These are phyloP conservation scores for Cnidoscolus chayamansa DNA, from an alignment of 441 rosid species.

Conservation along the genomic window DNA sequence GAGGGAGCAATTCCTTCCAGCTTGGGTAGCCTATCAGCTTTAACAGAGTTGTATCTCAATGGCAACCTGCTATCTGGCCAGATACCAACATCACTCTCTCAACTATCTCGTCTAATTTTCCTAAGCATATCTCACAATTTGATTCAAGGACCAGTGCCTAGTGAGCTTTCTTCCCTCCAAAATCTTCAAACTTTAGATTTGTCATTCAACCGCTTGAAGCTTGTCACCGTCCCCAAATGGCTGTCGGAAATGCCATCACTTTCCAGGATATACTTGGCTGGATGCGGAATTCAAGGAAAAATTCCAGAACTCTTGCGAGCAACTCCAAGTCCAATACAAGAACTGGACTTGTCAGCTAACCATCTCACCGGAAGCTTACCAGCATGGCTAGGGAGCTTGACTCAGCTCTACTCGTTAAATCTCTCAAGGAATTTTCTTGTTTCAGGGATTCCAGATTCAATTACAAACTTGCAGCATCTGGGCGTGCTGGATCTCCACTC, in stretches of 20 bases:
- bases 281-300: conserved; percentile 45
- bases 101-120: conserved; percentile 38
- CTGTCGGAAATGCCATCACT: conserved; percentile 41
- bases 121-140: conserved; percentile 37
- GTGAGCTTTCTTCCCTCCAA: conserved; percentile 36
- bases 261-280: conserved; percentile 38
- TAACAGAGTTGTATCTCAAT: conserved; percentile 46
- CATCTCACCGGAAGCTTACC: conserved; percentile 40
- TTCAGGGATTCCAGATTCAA: conserved; percentile 39
- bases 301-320: conserved; percentile 39
- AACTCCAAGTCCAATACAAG: conserved; percentile 42
- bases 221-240: conserved; percentile 40
- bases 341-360: conserved; percentile 49
- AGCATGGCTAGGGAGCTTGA: conserved; percentile 50
- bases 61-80: conserved; percentile 37
- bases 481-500: conserved; percentile 48
- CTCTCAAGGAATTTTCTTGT: conserved; percentile 45
- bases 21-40: conserved; percentile 38
- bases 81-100: conserved; percentile 37
- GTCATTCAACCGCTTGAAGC: conserved; percentile 45
- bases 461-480: conserved; percentile 31
- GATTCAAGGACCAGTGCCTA: conserved; percentile 45
- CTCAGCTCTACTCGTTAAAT: conserved; percentile 39
- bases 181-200: conserved; percentile 51
- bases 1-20: conserved; percentile 45